Evolutionary conservation across 2,329 filamentous ascomycete genomes (phyloP).

Genomic region (Penicillium sp.): DNA sequence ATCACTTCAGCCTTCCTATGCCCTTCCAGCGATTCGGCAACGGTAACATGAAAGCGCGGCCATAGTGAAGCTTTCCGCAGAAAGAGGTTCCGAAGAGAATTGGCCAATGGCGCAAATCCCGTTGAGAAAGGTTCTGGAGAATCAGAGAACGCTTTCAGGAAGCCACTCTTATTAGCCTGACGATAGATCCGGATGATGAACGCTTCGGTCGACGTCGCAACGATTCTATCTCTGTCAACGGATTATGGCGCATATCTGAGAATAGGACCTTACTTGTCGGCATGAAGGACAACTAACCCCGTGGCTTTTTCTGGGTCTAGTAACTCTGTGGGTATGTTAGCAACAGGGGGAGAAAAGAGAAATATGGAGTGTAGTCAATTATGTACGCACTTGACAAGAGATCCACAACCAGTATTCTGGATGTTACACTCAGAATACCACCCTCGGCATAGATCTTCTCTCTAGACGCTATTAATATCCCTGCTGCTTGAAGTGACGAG

Average conservation of each 20-base stretch:
- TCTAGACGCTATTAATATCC: constrained; percentile 47
- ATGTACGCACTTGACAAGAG: constrained; percentile 69
- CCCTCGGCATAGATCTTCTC: constrained; percentile 91
- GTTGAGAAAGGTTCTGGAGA: constrained; percentile 87
- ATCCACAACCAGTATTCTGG: constrained; percentile 92
- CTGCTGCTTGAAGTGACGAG: not conserved
- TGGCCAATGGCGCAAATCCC: constrained; percentile 85
- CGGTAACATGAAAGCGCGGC: constrained; percentile 90
- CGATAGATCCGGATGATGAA: constrained; percentile 94
- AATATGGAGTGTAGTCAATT: not conserved
- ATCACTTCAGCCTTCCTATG: constrained; percentile 95
- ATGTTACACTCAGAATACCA: constrained; percentile 94
- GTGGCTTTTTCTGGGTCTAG: constrained; percentile 84
- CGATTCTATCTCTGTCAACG: constrained; percentile 56
- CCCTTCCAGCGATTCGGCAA: constrained; percentile 87
- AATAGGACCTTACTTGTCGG: constrained; percentile 64
- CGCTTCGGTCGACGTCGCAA: constrained; percentile 87
- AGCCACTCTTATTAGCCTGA: constrained; percentile 91
- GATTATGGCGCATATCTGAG: not conserved
- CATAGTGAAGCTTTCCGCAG: constrained; percentile 86
- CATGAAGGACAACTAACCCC: constrained; percentile 84
- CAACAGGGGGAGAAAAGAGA: not conserved
- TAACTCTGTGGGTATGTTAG: constrained; percentile 50
- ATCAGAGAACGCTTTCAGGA: constrained; percentile 95
- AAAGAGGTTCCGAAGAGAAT: constrained; percentile 92